Conservation (phyloP, 768 basidiomycete species). For the Tubosaeta brunneosetosa region DNA sequence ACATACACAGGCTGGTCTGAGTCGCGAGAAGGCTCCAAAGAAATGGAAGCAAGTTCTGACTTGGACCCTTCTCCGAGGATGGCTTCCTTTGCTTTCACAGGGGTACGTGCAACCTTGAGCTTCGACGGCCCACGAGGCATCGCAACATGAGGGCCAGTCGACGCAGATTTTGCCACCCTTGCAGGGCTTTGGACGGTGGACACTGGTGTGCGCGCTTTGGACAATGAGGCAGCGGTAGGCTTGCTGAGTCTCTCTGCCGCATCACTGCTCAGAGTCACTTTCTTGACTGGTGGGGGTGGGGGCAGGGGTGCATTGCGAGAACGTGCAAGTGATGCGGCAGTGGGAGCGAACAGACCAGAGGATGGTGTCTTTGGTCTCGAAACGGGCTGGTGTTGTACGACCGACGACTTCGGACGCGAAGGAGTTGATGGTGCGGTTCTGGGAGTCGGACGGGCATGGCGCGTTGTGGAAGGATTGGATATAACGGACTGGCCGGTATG, state of each 20-base stretch:
- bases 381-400: constrained; percentile 13
- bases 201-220: constrained; percentile 46
- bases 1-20: constrained; percentile 16
- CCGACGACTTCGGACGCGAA: constrained; percentile 36
- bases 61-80: constrained; percentile 17
- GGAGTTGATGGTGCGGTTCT: constrained; percentile 31
- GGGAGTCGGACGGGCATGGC: constrained; percentile 22
- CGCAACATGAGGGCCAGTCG: constrained; percentile 25
- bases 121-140: constrained; percentile 29
- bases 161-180: constrained; percentile 27
- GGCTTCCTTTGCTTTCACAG: constrained; percentile 23
- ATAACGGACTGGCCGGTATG: constrained; percentile 40
- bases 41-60: constrained; percentile 19
- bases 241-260: constrained; percentile 68
- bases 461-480: constrained; percentile 30
- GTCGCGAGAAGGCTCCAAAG: constrained; percentile 20
- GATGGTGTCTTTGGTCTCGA: constrained; percentile 58
- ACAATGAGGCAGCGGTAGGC: constrained; percentile 76
- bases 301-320: constrained; percentile 51
- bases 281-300: constrained; percentile 48
- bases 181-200: constrained; percentile 15
- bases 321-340: constrained; percentile 74
- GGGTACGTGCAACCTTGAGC: constrained; percentile 23
- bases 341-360: constrained; percentile 72
- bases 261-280: constrained; percentile 48